A percentile compares a stretch with the other conserved stretches of the same genome.
phyloP scores from a whole-genome alignment of 2,329 filamentous ascomycete genomes.

The Ophiostoma sp. region DNA sequence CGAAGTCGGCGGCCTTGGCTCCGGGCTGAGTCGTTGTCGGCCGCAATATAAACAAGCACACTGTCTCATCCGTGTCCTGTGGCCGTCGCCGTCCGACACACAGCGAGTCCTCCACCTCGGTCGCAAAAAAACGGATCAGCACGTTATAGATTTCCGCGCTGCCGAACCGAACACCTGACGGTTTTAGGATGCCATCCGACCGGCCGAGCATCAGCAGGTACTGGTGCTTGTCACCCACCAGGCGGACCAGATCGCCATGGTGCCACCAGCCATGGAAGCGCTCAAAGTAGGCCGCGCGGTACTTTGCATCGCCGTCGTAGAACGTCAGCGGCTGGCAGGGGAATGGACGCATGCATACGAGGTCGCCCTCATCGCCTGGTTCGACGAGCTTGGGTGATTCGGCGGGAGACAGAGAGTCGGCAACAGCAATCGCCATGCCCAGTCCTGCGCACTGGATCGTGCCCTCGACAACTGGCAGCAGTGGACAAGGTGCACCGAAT shows the following conservation, averaged over 20 bases:
- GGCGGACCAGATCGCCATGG: constrained; percentile 83
- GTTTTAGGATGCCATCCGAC: constrained; percentile 89
- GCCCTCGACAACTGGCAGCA: constrained; percentile 65
- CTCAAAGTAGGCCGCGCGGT: constrained; percentile 81
- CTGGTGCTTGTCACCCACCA: constrained; percentile 58
- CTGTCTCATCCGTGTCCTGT: constrained; percentile 73
- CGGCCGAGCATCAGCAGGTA: constrained; percentile 87
- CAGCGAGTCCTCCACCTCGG: constrained; percentile 75
- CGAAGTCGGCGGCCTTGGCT: constrained; percentile 47
- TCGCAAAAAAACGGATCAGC: constrained; percentile 74
- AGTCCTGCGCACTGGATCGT: constrained; percentile 74
- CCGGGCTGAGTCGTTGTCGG: constrained; percentile 40
- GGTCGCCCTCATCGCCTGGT: constrained; percentile 70
- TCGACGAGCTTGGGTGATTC: constrained; percentile 45
- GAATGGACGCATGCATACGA: constrained; percentile 82
- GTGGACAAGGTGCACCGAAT: constrained; percentile 77
- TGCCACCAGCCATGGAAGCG: constrained; percentile 78
- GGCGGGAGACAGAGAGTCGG: constrained; percentile 50
- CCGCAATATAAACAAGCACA: constrained; percentile 78
- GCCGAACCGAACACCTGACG: constrained; percentile 84
- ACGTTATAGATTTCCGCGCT: constrained; percentile 95
- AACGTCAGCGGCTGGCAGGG: constrained; percentile 88
- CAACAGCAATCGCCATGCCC: constrained; percentile 67
- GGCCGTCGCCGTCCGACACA: constrained; percentile 74
- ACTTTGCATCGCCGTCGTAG: constrained; percentile 73